A percentile compares a stretch with the other conserved stretches of the same genome.
Conservation (phyloP, 208 protist species). For the Acanthamoeba sp. region DNA sequence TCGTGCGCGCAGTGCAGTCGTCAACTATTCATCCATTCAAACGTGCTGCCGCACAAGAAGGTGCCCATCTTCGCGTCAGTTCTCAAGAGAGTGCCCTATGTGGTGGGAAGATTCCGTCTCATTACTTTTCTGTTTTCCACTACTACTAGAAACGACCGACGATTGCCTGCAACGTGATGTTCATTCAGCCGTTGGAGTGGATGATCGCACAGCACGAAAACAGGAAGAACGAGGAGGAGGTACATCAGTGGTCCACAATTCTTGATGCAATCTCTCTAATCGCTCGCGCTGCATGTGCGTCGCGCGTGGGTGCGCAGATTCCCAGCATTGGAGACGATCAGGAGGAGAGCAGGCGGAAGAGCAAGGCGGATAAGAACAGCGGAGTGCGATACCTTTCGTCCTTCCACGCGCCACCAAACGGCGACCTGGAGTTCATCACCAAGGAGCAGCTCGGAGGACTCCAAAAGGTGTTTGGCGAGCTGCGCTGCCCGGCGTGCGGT, state of each 20-base stretch:
- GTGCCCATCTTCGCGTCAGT: background rate
- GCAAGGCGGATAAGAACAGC: background rate
- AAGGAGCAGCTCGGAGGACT: background rate
- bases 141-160: background rate
- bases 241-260: too few relatives aligned
- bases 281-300: too few relatives aligned
- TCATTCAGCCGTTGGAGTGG: conserved; percentile 19
- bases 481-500: conserved; percentile 13
- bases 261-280: too few relatives aligned
- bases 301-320: background rate
- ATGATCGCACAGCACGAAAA: conserved; percentile 17
- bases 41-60: conserved; percentile 3
- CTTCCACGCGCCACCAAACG: background rate
- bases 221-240: background rate
- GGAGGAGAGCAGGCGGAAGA: background rate
- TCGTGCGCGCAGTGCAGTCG: background rate
- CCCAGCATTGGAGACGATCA: background rate
- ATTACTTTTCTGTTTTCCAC: background rate
- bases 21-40: background rate
- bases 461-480: background rate
- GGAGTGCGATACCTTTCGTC: background rate
- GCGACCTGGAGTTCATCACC: background rate
- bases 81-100: too few relatives aligned
- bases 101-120: too few relatives aligned
- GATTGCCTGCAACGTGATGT: background rate